Evolutionary conservation across 768 basidiomycete genomes (phyloP).

Genomic region (Fistulinella prunicolor): DNA sequence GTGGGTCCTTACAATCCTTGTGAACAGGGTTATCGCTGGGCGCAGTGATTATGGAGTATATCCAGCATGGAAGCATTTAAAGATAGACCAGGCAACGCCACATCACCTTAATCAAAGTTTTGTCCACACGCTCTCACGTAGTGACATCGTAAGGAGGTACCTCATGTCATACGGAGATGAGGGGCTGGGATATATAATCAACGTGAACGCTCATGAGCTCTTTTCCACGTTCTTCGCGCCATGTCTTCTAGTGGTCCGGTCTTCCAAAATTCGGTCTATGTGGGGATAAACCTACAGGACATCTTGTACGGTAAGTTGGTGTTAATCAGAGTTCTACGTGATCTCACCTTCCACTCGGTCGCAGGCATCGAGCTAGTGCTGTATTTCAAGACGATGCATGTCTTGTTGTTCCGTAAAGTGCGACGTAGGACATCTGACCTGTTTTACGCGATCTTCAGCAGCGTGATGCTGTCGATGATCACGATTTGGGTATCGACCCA

Average conservation of each 20-base stretch:
- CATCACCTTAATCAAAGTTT: neutral
- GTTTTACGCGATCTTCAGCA: conserved; percentile 28
- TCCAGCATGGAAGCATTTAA: neutral
- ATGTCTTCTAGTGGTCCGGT: conserved; percentile 21
- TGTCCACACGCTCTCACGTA: neutral
- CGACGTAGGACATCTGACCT: conserved; percentile 7
- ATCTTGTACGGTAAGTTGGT: conserved; percentile 23
- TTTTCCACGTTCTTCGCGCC: neutral
- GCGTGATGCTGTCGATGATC: conserved; percentile 28
- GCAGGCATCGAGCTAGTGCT: conserved; percentile 25
- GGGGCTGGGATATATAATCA: conserved; percentile 8
- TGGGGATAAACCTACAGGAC: conserved; percentile 25
- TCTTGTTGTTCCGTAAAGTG: conserved; percentile 5
- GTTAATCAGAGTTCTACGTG: no score
- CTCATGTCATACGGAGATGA: neutral
- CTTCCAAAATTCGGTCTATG: conserved; percentile 23
- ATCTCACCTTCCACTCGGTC: neutral
- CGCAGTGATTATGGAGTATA: neutral
- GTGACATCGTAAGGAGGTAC: neutral
- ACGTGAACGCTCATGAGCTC: neutral
- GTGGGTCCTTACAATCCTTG: neutral
- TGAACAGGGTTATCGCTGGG: neutral
- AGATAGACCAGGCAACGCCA: neutral
- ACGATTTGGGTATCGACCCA: conserved; percentile 32
- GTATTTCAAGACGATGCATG: conserved; percentile 24